Conservation (phyloP, 495 filamentous ascomycete species). For the Chaetomium cochliodes region DNA sequence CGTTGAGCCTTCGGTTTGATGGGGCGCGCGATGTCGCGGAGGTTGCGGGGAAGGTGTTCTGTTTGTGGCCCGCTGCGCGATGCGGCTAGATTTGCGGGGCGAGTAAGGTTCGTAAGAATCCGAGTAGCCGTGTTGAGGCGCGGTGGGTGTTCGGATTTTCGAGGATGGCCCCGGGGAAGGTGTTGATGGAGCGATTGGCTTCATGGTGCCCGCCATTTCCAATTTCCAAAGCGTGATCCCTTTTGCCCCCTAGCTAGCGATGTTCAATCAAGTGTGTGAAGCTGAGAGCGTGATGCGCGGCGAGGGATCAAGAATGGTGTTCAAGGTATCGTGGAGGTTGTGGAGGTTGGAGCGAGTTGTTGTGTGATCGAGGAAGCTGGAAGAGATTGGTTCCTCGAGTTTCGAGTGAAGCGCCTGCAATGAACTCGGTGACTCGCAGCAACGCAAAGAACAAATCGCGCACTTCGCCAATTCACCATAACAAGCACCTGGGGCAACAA, state of each 20-base stretch:
- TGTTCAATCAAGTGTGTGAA: not conserved
- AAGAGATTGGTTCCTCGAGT: not conserved
- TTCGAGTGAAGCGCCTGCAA: not conserved
- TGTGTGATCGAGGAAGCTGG: conserved; percentile 6
- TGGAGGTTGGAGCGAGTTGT: not conserved
- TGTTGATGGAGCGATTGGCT: conserved; percentile 18
- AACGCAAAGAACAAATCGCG: conserved; percentile 20
- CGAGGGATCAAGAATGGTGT: not conserved
- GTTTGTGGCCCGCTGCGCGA: conserved; percentile 41
- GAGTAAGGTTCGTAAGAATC: conserved; percentile 71
- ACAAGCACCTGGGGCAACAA: conserved; percentile 19
- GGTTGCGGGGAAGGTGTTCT: conserved; percentile 48
- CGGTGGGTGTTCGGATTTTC: conserved; percentile 63
- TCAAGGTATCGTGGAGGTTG: not conserved
- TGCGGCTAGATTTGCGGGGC: conserved; percentile 57
- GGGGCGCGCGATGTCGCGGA: conserved; percentile 34
- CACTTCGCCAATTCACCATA: conserved; percentile 3
- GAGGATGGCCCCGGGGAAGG: conserved; percentile 64
- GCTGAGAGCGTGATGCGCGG: not conserved
- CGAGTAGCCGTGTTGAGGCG: conserved; percentile 68
- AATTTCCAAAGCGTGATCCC: not conserved
- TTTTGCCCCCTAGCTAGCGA: not conserved
- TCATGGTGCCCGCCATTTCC: conserved; percentile 23
- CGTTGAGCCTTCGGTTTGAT: conserved; percentile 32
- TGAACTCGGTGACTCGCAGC: not conserved